phyloP scores from a whole-genome alignment of 2,329 filamentous ascomycete genomes.

The Epichloe amarillans region DNA sequence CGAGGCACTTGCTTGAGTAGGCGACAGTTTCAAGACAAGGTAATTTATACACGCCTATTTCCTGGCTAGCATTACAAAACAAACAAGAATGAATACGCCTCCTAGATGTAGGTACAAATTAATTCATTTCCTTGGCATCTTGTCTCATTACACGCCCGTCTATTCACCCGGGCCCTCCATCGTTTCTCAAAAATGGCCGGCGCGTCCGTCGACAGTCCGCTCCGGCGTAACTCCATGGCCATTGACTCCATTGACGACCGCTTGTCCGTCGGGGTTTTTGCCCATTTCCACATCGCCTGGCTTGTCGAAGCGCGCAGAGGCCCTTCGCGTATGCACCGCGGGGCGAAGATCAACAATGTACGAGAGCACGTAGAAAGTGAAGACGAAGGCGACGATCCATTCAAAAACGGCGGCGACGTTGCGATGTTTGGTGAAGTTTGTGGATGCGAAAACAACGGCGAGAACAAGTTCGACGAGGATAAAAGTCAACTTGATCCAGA shows the following conservation, averaged over 20 bases:
- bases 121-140: neutral
- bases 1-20: no score
- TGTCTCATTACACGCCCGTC: no score
- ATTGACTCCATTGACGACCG: neutral
- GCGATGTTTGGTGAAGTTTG: slow-evolving; percentile 32
- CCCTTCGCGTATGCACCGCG: slow-evolving; percentile 46
- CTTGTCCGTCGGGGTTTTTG: neutral
- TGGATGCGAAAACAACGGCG: slow-evolving; percentile 57
- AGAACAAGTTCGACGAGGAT: slow-evolving; percentile 68
- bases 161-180: no score
- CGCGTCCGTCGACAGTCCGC: neutral
- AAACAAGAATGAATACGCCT: neutral
- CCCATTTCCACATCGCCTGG: slow-evolving; percentile 13
- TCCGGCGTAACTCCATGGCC: neutral
- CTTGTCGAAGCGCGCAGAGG: slow-evolving; percentile 17
- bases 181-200: slow-evolving; percentile 1
- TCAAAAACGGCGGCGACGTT: slow-evolving; percentile 70
- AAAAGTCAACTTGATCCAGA: slow-evolving; percentile 79
- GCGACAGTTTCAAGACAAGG: neutral
- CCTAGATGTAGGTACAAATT: neutral
- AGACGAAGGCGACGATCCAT: slow-evolving; percentile 67
- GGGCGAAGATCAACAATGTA: slow-evolving; percentile 83
- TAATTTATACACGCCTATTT: neutral
- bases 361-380: slow-evolving; percentile 75
- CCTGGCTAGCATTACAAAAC: neutral